These are phyloP conservation scores for Orobanche coerulescens DNA, from an alignment of 257 asterid genomes.

Conservation along the genomic window DNA sequence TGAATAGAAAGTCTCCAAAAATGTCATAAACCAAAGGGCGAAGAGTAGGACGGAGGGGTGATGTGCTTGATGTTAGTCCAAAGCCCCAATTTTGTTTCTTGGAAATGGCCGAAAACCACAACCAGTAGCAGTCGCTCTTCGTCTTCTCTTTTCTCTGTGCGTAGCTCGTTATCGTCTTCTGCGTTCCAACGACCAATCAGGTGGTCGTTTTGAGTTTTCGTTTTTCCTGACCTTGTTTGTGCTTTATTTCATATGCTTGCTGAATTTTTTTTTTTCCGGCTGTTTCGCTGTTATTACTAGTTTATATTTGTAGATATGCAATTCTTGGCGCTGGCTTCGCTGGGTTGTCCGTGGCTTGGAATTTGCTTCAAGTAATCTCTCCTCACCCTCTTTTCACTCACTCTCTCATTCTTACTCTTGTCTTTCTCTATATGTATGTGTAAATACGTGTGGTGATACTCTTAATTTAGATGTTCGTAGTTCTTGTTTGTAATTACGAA, in stretches of 20 bases:
- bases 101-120: slow-evolving; percentile 28
- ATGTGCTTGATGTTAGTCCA: slow-evolving; percentile 24
- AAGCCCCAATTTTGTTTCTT: slow-evolving; percentile 19
- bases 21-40: too few relatives aligned
- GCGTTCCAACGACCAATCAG: slow-evolving; percentile 31
- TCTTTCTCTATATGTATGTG: not conserved
- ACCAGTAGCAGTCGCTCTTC: not conserved
- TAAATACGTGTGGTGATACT: not conserved
- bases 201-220: slow-evolving; percentile 10
- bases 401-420: not conserved
- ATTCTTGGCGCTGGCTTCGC: slow-evolving; percentile 99
- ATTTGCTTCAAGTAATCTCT: slow-evolving; percentile 63
- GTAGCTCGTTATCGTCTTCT: slow-evolving; percentile 28
- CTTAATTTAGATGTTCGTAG: not conserved
- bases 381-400: too few relatives aligned
- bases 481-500: not conserved
- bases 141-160: slow-evolving; percentile 17
- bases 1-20: too few relatives aligned
- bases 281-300: not conserved
- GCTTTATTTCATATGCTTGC: not conserved
- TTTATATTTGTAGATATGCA: slow-evolving; percentile 50
- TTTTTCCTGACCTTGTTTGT: not conserved
- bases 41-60: too few relatives aligned
- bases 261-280: slow-evolving; percentile 1
- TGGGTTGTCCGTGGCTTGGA: slow-evolving; percentile 89